phyloP scores from a whole-genome alignment of 768 basidiomycete genomes.

The Agaricus sinodeliciosus region DNA sequence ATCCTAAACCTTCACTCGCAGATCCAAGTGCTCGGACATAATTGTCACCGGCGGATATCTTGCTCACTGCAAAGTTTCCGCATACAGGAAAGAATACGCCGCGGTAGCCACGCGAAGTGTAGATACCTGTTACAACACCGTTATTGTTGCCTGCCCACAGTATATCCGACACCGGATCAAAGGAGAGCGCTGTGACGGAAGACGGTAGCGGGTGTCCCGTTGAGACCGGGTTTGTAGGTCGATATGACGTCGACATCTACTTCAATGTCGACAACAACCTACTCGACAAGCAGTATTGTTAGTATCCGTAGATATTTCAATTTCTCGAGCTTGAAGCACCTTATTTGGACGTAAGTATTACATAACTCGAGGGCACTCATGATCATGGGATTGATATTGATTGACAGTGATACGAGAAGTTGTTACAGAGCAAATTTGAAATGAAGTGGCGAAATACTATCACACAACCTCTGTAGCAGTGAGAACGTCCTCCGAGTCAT shows the following conservation, averaged over 20 bases:
- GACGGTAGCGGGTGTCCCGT: conserved; percentile 12
- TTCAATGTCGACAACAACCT: neutral
- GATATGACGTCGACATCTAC: conserved; percentile 22
- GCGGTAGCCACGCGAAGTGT: conserved; percentile 53
- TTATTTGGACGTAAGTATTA: neutral
- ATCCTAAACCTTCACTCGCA: conserved; percentile 61
- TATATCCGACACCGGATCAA: conserved; percentile 88
- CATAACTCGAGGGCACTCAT: neutral
- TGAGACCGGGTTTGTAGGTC: conserved; percentile 4
- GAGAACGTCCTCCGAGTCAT: neutral
- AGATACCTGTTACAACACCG: conserved; percentile 65
- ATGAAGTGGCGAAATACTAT: neutral
- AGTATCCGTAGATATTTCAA: too few species aligned
- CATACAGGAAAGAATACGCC: conserved; percentile 75
- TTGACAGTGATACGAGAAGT: neutral
- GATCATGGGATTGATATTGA: neutral
- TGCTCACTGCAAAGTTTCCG: conserved; percentile 61
- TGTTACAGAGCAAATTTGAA: neutral
- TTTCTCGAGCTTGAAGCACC: neutral
- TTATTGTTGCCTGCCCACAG: conserved; percentile 78
- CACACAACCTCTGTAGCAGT: conserved; percentile 7
- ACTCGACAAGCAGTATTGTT: neutral
- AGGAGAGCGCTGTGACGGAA: conserved; percentile 67
- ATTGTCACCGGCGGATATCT: conserved; percentile 71
- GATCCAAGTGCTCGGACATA: conserved; percentile 62